These are phyloP conservation scores for Naganishia friedmannii DNA, from an alignment of 768 basidiomycete species.

Conservation along the genomic window DNA sequence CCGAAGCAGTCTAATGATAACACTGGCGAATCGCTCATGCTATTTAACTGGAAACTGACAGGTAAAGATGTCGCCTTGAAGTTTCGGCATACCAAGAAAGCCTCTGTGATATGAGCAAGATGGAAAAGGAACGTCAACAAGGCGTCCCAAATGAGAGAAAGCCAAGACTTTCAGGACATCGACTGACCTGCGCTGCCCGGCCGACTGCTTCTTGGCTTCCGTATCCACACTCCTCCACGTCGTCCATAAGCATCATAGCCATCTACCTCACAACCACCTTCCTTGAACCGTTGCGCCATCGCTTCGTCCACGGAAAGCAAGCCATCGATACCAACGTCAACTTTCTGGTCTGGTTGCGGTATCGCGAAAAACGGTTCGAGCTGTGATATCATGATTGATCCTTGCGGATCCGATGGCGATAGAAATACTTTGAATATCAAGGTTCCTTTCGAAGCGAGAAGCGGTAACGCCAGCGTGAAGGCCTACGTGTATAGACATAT, in stretches of 20 bases:
- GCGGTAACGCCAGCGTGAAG: conserved; percentile 53
- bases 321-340: conserved; percentile 4
- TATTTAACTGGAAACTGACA: conserved; percentile 14
- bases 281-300: conserved; percentile 16
- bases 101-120: conserved; percentile 44
- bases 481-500: conserved; percentile 42
- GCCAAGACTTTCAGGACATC: no score
- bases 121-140: not conserved
- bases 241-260: conserved; percentile 43
- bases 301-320: conserved; percentile 8
- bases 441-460: conserved; percentile 53
- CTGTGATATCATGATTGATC: conserved; percentile 52
- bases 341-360: conserved; percentile 25
- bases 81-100: conserved; percentile 54
- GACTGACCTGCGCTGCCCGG: conserved; percentile 54
- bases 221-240: conserved; percentile 53
- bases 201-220: conserved; percentile 55
- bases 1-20: conserved; percentile 36
- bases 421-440: conserved; percentile 57
- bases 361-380: conserved; percentile 53
- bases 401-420: conserved; percentile 50
- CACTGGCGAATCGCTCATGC: conserved; percentile 34
- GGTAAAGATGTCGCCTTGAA: conserved; percentile 48
- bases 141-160: no score
- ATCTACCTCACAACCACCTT: conserved; percentile 16